Base-by-base conservation (phyloP, 2,329 filamentous ascomycete species). In the Nemania abortiva region DNA sequence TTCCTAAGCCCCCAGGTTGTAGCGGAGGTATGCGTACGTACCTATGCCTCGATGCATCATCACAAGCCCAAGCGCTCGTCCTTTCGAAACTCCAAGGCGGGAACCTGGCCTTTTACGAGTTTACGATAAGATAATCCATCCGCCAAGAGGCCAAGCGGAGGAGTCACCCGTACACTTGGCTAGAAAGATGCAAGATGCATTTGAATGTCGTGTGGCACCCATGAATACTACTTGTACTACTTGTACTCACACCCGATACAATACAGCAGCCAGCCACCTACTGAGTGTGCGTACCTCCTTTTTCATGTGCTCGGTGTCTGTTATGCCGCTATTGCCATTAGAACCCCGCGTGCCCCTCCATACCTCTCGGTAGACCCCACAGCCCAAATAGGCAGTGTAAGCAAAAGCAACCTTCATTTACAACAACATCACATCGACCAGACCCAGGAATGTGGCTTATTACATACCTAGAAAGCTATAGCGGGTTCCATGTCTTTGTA, bases 321-420 rank as follows among this genome's bases (percentile, higher is more conserved):
- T 50, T 18, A 56, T 60, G 65, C 67, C 66, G 68, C 65, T 37
- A 66, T 72, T 68, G 60, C 65, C 42, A 66, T 72, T 66, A 58
- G 71, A 70, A 73, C 73, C 73, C 73, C 73, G 66, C 70, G 63
- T 69, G 45, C 72, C 71, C 70, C 70, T 73, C 68, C 62, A 68
- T 67, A 27, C 24, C 24, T 18, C 37, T 49, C 31, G 27, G 29
- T 37, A 22, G 47, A 45, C 52, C n/a, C 22, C 37, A 29, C 18
- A 29, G 20, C 31, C 42, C 15, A 52, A 31, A 53, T 37, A 37
- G 27, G 27, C 54, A 34, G 13, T n/a, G 13, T 49, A 37, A 7
- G 20, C 15, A 52, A 15, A 15, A 31, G 24, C 24, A 53, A 5
- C 22, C 9, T 24, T 50, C n/a, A 50, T 20, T 50, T 50, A 18